A percentile compares a stretch with the other conserved stretches of the same genome.
These are phyloP conservation scores for Penicillium crustosum DNA, from an alignment of 2,329 filamentous ascomycete species.

Conservation along the genomic window DNA sequence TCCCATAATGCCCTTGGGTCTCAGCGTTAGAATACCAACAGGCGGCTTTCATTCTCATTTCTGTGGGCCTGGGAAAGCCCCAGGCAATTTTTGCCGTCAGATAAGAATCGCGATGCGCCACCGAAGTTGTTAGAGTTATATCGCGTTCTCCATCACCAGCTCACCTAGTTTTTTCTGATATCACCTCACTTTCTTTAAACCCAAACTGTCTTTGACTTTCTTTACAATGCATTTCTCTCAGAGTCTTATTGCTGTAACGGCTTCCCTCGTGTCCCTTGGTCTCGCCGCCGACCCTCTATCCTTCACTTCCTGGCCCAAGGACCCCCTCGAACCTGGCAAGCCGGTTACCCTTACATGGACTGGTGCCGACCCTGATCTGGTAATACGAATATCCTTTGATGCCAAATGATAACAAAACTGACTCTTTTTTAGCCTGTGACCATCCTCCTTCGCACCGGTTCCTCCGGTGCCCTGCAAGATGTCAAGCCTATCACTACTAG, in stretches of 20 bases:
- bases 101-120: conserved; percentile 26
- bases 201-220: background rate
- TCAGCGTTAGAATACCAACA: conserved; percentile 19
- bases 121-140: background rate
- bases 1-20: conserved; percentile 4
- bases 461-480: conserved; percentile 50
- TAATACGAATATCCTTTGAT: conserved; percentile 17
- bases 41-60: conserved; percentile 4
- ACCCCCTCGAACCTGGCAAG: conserved; percentile 49
- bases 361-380: conserved; percentile 40
- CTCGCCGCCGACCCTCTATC: conserved; percentile 48
- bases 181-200: conserved; percentile 16
- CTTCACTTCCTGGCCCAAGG: conserved; percentile 54
- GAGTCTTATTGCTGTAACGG: conserved; percentile 48
- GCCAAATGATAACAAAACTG: background rate
- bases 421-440: conserved; percentile 49
- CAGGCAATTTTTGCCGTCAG: background rate
- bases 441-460: conserved; percentile 57
- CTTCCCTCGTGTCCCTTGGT: conserved; percentile 44
- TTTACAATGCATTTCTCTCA: conserved; percentile 54
- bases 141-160: conserved; percentile 8
- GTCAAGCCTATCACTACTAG: conserved; percentile 50
- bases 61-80: conserved; percentile 10
- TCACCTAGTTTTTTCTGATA: background rate
- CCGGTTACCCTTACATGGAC: conserved; percentile 51